Base-by-base conservation (phyloP, 2,329 filamentous ascomycete species). In the Dactylonectria estremocensis region DNA sequence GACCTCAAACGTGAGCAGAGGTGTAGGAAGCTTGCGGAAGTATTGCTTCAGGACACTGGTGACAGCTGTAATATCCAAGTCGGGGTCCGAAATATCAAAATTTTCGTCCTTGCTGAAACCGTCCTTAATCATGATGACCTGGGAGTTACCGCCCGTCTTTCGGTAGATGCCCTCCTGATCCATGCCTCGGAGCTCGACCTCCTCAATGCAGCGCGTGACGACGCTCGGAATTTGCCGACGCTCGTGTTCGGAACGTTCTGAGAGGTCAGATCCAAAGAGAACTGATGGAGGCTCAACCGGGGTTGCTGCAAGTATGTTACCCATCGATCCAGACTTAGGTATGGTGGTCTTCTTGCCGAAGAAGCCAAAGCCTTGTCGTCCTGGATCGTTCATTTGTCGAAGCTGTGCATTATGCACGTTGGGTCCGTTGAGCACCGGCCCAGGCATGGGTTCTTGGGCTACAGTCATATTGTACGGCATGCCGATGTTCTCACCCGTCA, bases 11-110 rank as follows among this genome's bases (percentile, higher is more conserved):
- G 95, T 97, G 74, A 99, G 90, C 35, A 99, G 86, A 3, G 96
- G 96, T 8, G 88, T 93, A 1, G 96, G 96, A 40, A 98, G 86
- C 81, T 95, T 96, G 74, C 96, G 90, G 89, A 99, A 97, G 80
- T 98, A 99, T 81, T 98, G 95, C 84, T 99, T 99, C 76, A 99
- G 83, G 20, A 95, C 93, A 77, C 94, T 97, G 2, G 96, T 98
- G 64, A 99, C 94, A 13, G 96, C 94, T 63, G 97, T 97, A 69
- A 99, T 98, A 79, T 99, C 96, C 61, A 98, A 87, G 72, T 94
- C 93, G 1, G 94, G 93, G 76, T 98, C 96, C 3, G 95, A 97
- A 65, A 99, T 97, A 78, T 98, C 95, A 78, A 91, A 96, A 77
- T 95, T 93, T 71, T 93, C 89, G 66, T 89, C 92, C 80, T 91